Evolutionary conservation across 2,329 filamentous ascomycete genomes (phyloP).

Genomic region (Aaosphaeria arxii): DNA sequence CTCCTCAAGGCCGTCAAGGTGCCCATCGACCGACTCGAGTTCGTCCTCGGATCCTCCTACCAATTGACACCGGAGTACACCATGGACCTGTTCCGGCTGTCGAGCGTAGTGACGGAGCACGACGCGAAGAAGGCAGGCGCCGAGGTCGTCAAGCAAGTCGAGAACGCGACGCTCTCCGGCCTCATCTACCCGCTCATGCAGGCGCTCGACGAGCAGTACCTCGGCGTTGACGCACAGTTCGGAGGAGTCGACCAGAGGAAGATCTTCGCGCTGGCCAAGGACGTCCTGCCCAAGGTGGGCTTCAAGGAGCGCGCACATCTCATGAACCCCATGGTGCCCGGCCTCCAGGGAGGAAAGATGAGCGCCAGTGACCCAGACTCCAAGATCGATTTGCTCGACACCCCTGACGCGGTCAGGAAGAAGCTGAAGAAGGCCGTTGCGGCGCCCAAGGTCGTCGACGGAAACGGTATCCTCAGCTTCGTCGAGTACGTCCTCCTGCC

Average conservation of each 20-base stretch:
- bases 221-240: conserved; percentile 85
- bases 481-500: conserved; percentile 85
- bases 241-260: conserved; percentile 79
- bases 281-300: conserved; percentile 79
- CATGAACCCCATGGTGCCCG: conserved; percentile 87
- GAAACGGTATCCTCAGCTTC: conserved; percentile 83
- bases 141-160: conserved; percentile 90
- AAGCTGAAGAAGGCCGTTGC: conserved; percentile 72
- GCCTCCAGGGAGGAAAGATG: conserved; percentile 83
- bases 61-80: conserved; percentile 68
- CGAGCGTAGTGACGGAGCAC: conserved; percentile 68
- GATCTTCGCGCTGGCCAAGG: conserved; percentile 81
- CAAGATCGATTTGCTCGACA: conserved; percentile 92
- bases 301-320: conserved; percentile 73
- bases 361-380: conserved; percentile 64
- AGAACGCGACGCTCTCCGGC: conserved; percentile 70
- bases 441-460: conserved; percentile 71
- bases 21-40: conserved; percentile 72
- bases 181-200: conserved; percentile 86
- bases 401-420: conserved; percentile 69
- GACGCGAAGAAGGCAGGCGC: conserved; percentile 87
- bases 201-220: conserved; percentile 78
- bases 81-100: conserved; percentile 84
- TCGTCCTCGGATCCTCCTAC: conserved; percentile 82
- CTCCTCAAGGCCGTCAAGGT: conserved; percentile 77